These are phyloP conservation scores for Rhizopogon vulgaris DNA, from an alignment of 768 basidiomycete species.

Conservation along the genomic window DNA sequence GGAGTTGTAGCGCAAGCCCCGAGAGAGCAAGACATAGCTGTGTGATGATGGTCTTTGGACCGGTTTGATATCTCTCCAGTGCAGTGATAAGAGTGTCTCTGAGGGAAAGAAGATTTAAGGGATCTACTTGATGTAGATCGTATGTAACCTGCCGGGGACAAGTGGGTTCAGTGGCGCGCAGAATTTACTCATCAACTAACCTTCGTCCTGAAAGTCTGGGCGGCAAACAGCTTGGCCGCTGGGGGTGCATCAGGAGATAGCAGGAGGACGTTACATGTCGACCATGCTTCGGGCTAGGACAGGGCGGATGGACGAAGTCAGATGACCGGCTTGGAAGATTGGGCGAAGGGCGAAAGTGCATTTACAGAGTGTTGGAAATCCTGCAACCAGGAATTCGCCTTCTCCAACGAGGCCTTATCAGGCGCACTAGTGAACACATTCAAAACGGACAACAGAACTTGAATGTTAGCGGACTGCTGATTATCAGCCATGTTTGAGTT, in stretches of 20 bases:
- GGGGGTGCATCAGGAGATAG: slow-evolving; percentile 70
- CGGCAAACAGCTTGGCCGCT: slow-evolving; percentile 87
- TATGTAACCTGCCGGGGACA: slow-evolving; percentile 72
- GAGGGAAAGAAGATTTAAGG: slow-evolving; percentile 64
- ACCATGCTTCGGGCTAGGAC: slow-evolving; percentile 94
- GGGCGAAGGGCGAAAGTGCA: slow-evolving; percentile 67
- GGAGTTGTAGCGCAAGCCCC: slow-evolving; percentile 85
- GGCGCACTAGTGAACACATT: slow-evolving; percentile 77
- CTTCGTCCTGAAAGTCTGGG: slow-evolving; percentile 94
- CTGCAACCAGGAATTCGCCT: slow-evolving; percentile 92
- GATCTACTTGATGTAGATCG: slow-evolving; percentile 85
- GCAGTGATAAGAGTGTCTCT: slow-evolving; percentile 83
- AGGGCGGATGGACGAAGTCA: slow-evolving; percentile 57
- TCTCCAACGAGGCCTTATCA: slow-evolving; percentile 75
- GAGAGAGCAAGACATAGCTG: slow-evolving; percentile 89
- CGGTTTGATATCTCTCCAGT: slow-evolving; percentile 63
- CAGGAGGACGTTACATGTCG: slow-evolving; percentile 88
- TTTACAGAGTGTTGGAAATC: slow-evolving; percentile 99
- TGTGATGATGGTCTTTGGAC: slow-evolving; percentile 78
- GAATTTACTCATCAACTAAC: slow-evolving; percentile 37
- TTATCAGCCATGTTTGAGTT: slow-evolving; percentile 38
- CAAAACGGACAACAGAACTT: slow-evolving; percentile 68
- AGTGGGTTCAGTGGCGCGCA: slow-evolving; percentile 24
- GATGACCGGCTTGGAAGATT: slow-evolving; percentile 51
- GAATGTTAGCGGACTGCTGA: slow-evolving; percentile 39